Evolutionary conservation across 495 filamentous ascomycete genomes (phyloP), one percentile per base, ranked within the genome.

Genomic region (Tuber calosporum): DNA sequence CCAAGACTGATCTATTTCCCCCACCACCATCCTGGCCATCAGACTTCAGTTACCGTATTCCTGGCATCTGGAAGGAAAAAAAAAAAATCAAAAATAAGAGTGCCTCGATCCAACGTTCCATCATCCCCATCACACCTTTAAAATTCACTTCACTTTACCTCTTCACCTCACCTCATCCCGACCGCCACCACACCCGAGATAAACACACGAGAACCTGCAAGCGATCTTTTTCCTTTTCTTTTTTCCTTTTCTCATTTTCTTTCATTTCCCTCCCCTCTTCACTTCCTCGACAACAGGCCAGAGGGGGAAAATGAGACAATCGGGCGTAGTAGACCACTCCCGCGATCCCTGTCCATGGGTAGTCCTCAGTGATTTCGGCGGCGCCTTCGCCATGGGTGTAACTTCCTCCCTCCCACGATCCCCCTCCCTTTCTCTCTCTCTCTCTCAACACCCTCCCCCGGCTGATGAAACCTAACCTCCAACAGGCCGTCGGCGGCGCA

Each of bases 371-470:
- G 95, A 99, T 83, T 97, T 97, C 78, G 95, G 95, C 76, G 95
- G 95, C 83, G 96, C 95, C 69, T 98, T 99, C 82, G 90, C 88
- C 80, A 99, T 99, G 94, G 94, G 94, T 74, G 93, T 96, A 91
- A 71, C 91, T 88, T 58, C 68, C 72, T 34, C 70, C 70, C 67
- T 73, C 72, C 69, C 69, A 71, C 62, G 38, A 66, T 66, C 37
- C 38, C 13, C 40, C 66, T 58, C n/a, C n/a, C n/a, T n/a, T n/a
- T n/a, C n/a, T n/a, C n/a, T n/a, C n/a, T n/a, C n/a, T n/a, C n/a
- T n/a, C 37, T 13, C 53, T 39, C 73, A 13, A 43, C 34, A 26
- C 41, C 40, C 26, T 30, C 70, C 53, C 72, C 62, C 36, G 68
- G 26, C 22, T 15, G 48, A 13, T 8, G n/a, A 70, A 40, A 69